Base-by-base conservation (phyloP, 345 rosid genomes). In the Brassica cretica region DNA sequence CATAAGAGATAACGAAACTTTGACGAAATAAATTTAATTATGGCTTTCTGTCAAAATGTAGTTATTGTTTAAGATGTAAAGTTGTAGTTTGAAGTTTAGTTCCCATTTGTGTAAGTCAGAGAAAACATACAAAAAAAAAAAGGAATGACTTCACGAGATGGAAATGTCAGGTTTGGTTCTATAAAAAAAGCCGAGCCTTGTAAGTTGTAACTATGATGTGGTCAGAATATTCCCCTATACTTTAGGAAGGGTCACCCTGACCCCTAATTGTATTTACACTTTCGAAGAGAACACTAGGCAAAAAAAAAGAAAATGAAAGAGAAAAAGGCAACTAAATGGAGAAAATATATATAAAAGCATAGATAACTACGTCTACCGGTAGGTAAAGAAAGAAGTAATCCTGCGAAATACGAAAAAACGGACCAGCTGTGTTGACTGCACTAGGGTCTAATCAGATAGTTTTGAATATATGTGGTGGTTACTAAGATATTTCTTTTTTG, bases 1-100 rank as follows among this genome's bases (percentile, higher is more conserved):
- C 71, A 55, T 56, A 72, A 58, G 81, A 4, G 81, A 72, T 77
- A 64, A 78, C 72, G 69, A 58, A 78, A 78, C 72, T 71, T 78
- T 78, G 72, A 71, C 76, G 16, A 71, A 78, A 55, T 15, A 65
- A 12, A 0, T 39, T 55, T 62, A n/a, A 46, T 59, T 67, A 41
- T 58, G 58, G 18, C 46, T 66, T 37, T 37, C 78, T 56, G 49
- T 70, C 32, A 51, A 58, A 70, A 49, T 55, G 18, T 27, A 56
- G 21, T 6, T 25, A 78, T 64, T 72, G 55, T 72, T 72, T 66
- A 65, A 64, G 24, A 77, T 55, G 35, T 35, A 71, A 72, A 71
- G 66, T 39, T 71, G 55, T 41, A 56, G 14, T 65, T 71, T 19
- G 41, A 64, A 67, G 70, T 73, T 73, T 32, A 73, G 82, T 78